These are phyloP conservation scores for Exobasidium cylindrosporum DNA, from an alignment of 1,284 basidiomycete species.

Conservation along the genomic window DNA sequence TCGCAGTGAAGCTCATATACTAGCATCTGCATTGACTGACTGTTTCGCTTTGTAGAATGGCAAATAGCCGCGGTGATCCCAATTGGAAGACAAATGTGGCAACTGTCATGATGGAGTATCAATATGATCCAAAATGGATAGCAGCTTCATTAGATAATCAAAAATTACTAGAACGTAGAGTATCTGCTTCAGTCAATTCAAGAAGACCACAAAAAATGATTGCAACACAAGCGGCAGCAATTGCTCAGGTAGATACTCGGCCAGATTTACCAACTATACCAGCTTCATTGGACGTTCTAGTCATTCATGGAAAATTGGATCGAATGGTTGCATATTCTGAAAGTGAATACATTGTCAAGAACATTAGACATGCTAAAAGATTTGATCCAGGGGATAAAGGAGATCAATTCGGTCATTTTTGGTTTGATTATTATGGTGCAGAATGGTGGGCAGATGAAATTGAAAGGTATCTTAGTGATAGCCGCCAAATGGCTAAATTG, in stretches of 20 bases:
- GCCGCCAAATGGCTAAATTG: neutral
- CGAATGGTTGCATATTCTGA: conserved; percentile 45
- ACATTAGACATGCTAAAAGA: conserved; percentile 33
- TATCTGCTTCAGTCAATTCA: conserved; percentile 20
- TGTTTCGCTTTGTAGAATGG: neutral
- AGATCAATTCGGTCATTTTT: conserved; percentile 34
- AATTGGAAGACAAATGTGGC: conserved; percentile 29
- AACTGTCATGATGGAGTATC: conserved; percentile 31
- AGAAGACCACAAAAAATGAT: conserved; percentile 31
- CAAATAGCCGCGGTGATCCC: conserved; percentile 6
- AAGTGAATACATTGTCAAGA: conserved; percentile 25
- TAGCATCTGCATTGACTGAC: too few relatives aligned
- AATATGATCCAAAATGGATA: conserved; percentile 40
- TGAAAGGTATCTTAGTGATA: conserved; percentile 24
- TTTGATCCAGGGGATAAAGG: conserved; percentile 11
- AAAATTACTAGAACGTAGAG: conserved; percentile 18
- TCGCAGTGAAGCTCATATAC: too few relatives aligned
- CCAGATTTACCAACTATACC: conserved; percentile 55
- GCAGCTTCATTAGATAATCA: conserved; percentile 15
- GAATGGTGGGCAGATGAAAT: conserved; percentile 26
- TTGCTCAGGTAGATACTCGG: conserved; percentile 25
- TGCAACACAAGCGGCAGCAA: conserved; percentile 35
- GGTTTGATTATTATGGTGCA: conserved; percentile 43
- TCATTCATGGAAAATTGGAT: conserved; percentile 41
- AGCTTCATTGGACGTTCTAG: conserved; percentile 25